These are phyloP conservation scores for Phytophthora quininea DNA, from an alignment of 352 stramenopile genomes.

Conservation along the genomic window DNA sequence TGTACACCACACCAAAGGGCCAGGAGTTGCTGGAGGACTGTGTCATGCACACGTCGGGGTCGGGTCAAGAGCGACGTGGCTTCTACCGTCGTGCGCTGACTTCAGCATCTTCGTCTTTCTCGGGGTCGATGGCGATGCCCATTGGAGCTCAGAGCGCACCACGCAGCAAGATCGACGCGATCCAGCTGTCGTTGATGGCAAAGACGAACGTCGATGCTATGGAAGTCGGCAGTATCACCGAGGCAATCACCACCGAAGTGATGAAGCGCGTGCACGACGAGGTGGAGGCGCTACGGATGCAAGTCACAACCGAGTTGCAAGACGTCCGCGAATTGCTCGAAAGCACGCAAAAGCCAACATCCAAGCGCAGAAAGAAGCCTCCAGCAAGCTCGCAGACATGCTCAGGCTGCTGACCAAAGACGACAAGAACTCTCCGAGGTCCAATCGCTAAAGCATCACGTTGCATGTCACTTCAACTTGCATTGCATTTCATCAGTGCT, in stretches of 20 bases:
- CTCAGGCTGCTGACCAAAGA: constrained; percentile 26
- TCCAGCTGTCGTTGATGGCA: constrained; percentile 23
- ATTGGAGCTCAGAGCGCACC: constrained; percentile 4
- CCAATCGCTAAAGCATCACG: constrained; percentile 7
- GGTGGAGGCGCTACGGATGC: constrained; percentile 33
- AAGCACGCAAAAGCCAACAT: constrained; percentile 15
- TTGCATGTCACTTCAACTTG: constrained; percentile 29
- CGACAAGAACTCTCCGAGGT: constrained; percentile 6
- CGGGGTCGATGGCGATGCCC: constrained; percentile 1
- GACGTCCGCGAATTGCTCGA: constrained; percentile 37
- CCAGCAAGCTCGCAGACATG: constrained; percentile 27
- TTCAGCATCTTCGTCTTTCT: constrained; percentile 35
- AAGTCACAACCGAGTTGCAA: constrained; percentile 39
- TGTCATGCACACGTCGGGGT: constrained; percentile 18
- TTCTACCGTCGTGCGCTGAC: constrained; percentile 33
- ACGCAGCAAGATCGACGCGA: constrained; percentile 33
- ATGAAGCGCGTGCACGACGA: constrained; percentile 43
- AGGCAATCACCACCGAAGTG: constrained; percentile 41
- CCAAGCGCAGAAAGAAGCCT: constrained; percentile 26
- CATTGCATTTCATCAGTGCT: constrained; percentile 4
- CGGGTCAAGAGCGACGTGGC: constrained; percentile 14
- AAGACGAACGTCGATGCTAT: constrained; percentile 7
- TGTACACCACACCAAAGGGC: constrained; percentile 45
- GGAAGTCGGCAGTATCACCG: constrained; percentile 28
- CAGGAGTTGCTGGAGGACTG: constrained; percentile 37